Evolutionary conservation across 1,284 basidiomycete species (phyloP).

Genomic region (Sphagnurus paluster): DNA sequence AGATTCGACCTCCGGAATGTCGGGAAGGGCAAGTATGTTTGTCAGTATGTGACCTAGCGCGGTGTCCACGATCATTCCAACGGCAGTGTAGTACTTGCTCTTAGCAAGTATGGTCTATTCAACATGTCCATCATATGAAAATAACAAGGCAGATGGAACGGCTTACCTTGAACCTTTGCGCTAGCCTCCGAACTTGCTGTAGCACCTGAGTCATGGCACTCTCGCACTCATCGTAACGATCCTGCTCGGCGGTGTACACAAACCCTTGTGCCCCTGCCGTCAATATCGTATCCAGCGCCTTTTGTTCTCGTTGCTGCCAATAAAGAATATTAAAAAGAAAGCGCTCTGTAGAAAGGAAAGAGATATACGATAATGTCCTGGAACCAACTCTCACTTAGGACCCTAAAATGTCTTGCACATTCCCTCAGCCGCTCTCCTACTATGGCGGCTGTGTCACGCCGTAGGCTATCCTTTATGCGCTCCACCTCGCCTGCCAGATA

Average conservation of each 20-base stretch:
- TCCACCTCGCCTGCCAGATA: constrained; percentile 61
- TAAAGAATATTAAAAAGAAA: constrained; percentile 1
- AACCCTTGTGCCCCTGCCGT: constrained; percentile 68
- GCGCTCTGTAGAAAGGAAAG: constrained; percentile 1
- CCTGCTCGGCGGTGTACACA: constrained; percentile 69
- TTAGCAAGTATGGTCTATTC: constrained; percentile 56
- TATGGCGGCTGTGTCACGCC: constrained; percentile 24
- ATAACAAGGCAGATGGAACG: background rate
- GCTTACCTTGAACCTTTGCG: constrained; percentile 74
- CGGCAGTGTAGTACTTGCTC: constrained; percentile 64
- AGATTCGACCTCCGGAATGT: constrained; percentile 92
- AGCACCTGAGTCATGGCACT: constrained; percentile 67
- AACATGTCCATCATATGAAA: background rate
- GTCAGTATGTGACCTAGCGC: constrained; percentile 70
- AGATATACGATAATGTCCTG: constrained; percentile 58
- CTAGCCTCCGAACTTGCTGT: constrained; percentile 64
- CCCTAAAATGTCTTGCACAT: constrained; percentile 45
- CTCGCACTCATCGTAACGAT: constrained; percentile 79
- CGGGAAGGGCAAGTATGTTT: constrained; percentile 78
- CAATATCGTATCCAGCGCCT: constrained; percentile 42
- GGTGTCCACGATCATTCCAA: constrained; percentile 78
- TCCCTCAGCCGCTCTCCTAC: constrained; percentile 52
- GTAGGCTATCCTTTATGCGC: constrained; percentile 32
- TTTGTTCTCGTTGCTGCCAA: constrained; percentile 38
- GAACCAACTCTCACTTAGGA: constrained; percentile 66